Conservation (phyloP, 345 rosid species). For the Viola odorata region DNA sequence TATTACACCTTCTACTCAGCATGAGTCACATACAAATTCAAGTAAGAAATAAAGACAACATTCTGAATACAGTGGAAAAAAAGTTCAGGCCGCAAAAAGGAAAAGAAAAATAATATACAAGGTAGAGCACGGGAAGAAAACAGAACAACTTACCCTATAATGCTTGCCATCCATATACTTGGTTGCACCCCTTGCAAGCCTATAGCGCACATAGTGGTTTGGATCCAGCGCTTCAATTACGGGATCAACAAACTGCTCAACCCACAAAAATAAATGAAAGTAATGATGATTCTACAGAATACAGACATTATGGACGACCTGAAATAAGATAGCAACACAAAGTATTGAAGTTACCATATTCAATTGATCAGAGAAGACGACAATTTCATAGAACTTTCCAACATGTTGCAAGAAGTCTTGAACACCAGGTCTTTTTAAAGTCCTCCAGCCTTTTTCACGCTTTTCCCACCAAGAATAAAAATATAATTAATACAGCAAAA, state of each 20-base stretch:
- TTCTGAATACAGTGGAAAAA: too few species aligned
- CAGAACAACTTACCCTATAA: slow-evolving; percentile 62
- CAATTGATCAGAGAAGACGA: slow-evolving; percentile 79
- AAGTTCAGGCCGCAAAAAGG: background rate
- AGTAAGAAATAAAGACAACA: too few species aligned
- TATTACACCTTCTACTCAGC: too few species aligned
- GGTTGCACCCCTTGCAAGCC: slow-evolving; percentile 76
- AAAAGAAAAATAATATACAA: too few species aligned
- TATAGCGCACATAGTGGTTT: slow-evolving; percentile 55
- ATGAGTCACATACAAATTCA: too few species aligned
- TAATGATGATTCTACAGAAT: background rate
- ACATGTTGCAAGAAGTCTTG: slow-evolving; percentile 95
- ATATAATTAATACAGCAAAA: background rate
- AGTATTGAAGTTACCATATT: slow-evolving; percentile 53
- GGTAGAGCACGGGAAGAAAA: too few species aligned
- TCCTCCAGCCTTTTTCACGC: slow-evolving; percentile 99
- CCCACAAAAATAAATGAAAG: slow-evolving; percentile 6
- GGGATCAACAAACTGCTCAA: slow-evolving; percentile 69
- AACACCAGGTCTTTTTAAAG: slow-evolving; percentile 97
- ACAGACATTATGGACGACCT: background rate
- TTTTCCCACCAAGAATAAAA: slow-evolving; percentile 24
- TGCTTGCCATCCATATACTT: slow-evolving; percentile 88
- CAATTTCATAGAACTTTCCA: slow-evolving; percentile 70
- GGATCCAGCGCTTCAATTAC: slow-evolving; percentile 83
- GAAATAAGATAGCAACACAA: background rate